Evolutionary conservation across 2,329 filamentous ascomycete genomes (phyloP), one percentile per base, ranked within the genome.

Genomic region (Botrytis galanthina): DNA sequence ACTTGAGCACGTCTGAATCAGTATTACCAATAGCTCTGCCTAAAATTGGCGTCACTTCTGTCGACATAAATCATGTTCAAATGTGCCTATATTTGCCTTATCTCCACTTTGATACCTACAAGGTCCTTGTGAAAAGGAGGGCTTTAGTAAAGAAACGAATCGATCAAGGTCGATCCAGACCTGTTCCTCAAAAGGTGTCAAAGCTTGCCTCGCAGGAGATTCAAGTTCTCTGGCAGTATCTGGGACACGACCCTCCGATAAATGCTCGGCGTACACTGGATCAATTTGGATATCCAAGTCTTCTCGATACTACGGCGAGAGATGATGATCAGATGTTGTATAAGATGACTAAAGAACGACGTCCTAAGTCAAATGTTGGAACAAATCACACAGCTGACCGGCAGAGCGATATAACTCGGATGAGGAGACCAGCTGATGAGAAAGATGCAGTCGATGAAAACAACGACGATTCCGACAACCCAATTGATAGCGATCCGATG

Each of bases 191-290:
- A 44, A 20, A 46, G 29, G 48, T 74, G 4, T 63, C 74, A 29
- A 73, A 72, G 48, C 42, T 75, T 46, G 67, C 72, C 12, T 72
- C 73, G 16, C n/a, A 66, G 44, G 74, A 75, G 48, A 35, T 70
- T 22, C 61, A 75, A 72, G 62, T 57, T 16, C 44, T 72, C 16
- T 75, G 74, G 74, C 68, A 75, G 62, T 75, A 68, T 44, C 63
- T 74, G n/a, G 74, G 74, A 26, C 70, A 75, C 26, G 74, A 74
- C 44, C 74, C 73, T 54, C 73, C 74, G 14, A 64, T 75, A 22
- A 74, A 75, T 60, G 72, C 29, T 35, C 42, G 73, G 22, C 54
- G 74, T 18, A 75, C 73, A 39, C 69, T 74, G 10, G 70, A 75
- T 71, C 74, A 75, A 46, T 75, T 71, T 32, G 73, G 66, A 4